phyloP scores from a whole-genome alignment of 202 grass and related monocot genomes.

The Setaria viridis region DNA sequence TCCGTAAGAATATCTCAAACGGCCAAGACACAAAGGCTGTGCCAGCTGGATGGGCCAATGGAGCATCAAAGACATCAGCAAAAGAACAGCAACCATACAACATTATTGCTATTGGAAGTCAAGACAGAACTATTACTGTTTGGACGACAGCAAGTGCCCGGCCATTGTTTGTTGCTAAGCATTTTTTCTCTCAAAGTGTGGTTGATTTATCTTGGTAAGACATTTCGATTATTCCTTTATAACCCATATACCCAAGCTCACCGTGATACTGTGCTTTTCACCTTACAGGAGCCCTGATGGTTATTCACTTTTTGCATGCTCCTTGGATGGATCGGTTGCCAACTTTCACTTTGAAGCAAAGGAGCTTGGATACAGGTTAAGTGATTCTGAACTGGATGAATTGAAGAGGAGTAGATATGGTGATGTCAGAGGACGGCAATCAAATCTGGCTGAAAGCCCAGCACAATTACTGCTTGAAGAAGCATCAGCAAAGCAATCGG shows the following conservation, averaged over 20 bases:
- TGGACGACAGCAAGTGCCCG: constrained; percentile 98
- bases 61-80: constrained; percentile 65
- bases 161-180: constrained; percentile 96
- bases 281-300: constrained; percentile 93
- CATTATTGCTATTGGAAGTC: constrained; percentile 98
- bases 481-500: constrained; percentile 74
- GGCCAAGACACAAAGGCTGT: constrained; percentile 67
- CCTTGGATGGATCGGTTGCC: constrained; percentile 94
- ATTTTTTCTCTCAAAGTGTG: constrained; percentile 98
- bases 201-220: constrained; percentile 98
- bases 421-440: constrained; percentile 90
- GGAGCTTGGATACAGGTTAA: constrained; percentile 88
- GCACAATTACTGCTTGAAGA: constrained; percentile 86
- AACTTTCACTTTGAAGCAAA: constrained; percentile 94
- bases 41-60: constrained; percentile 82
- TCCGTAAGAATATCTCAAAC: constrained; percentile 75
- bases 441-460: constrained; percentile 90
- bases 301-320: constrained; percentile 94
- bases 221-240: constrained; percentile 9
- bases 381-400: constrained; percentile 89
- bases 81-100: constrained; percentile 92
- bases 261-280: constrained; percentile 19
- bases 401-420: constrained; percentile 94
- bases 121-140: constrained; percentile 98
- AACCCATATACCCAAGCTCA: constrained; percentile 39